These are phyloP conservation scores for Gracilaria vermiculophylla DNA, from an alignment of 23 red algal genomes.

Conservation along the genomic window DNA sequence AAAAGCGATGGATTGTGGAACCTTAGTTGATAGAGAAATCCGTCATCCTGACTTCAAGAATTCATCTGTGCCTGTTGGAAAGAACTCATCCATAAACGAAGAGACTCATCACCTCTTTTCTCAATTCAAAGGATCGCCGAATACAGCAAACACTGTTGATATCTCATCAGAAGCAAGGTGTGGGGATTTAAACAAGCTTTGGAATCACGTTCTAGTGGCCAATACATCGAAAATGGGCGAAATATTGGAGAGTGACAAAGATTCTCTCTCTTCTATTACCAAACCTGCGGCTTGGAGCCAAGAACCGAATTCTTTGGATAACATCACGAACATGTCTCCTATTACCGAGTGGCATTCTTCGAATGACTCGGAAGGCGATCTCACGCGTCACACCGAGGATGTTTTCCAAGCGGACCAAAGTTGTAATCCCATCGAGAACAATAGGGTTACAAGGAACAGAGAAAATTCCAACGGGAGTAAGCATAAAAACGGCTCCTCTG, in stretches of 20 bases:
- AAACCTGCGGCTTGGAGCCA: background rate
- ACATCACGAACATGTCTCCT: background rate
- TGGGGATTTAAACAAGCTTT: background rate
- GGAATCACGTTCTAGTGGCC: conserved; percentile 29
- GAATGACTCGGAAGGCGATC: background rate
- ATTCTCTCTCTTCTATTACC: background rate
- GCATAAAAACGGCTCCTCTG: background rate
- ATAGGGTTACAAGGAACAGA: background rate
- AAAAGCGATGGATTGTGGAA: background rate
- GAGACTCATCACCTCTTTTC: background rate
- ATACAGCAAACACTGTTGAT: background rate
- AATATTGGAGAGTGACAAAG: background rate
- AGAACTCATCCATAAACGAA: too few relatives aligned
- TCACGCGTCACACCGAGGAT: background rate
- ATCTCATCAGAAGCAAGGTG: background rate
- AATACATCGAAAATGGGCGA: conserved; percentile 7
- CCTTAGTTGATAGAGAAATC: too few relatives aligned
- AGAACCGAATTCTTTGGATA: background rate
- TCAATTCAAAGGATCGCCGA: background rate
- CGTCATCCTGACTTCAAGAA: background rate
- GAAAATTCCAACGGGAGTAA: background rate
- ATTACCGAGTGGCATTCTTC: background rate
- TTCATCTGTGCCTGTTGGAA: background rate
- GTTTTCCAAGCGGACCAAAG: background rate
- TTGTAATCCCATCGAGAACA: background rate